phyloP scores from a whole-genome alignment of 306 rosid species.

The Rosa multiflora region DNA sequence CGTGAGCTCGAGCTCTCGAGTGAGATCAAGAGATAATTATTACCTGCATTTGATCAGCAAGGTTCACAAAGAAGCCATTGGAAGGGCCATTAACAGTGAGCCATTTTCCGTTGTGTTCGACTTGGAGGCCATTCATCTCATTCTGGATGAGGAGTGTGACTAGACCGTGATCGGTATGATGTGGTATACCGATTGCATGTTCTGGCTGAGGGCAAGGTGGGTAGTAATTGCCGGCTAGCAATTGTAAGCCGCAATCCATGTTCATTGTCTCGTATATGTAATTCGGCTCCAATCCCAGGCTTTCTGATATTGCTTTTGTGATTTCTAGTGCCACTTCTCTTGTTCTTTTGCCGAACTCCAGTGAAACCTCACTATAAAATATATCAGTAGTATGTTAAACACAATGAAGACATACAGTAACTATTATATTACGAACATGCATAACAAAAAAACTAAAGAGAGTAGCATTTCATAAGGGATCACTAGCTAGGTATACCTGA shows the following conservation, averaged over 20 bases:
- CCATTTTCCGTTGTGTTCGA: constrained; percentile 28
- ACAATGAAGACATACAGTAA: too few relatives aligned
- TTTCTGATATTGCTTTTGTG: constrained; percentile 22
- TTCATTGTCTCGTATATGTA: constrained; percentile 19
- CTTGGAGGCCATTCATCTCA: constrained; percentile 29
- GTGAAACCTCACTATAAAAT: background rate
- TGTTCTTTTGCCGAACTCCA: background rate
- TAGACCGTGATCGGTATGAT: constrained; percentile 29
- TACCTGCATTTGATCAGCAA: constrained; percentile 30
- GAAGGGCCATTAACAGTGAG: constrained; percentile 11
- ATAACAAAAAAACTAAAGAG: too few relatives aligned
- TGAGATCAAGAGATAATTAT: too few relatives aligned
- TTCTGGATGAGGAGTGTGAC: constrained; percentile 19
- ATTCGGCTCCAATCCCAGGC: constrained; percentile 25
- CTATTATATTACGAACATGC: too few relatives aligned
- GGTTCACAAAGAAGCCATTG: constrained; percentile 25
- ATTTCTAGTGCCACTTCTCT: constrained; percentile 16
- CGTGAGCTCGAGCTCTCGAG: too few relatives aligned
- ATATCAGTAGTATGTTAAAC: too few relatives aligned
- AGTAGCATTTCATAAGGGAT: too few relatives aligned
- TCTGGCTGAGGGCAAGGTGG: constrained; percentile 37
- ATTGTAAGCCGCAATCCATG: constrained; percentile 22
- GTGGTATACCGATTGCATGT: constrained; percentile 24
- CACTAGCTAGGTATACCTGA: background rate
- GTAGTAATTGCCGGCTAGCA: constrained; percentile 7